Conservation (phyloP, 495 filamentous ascomycete species). For the Aspergillus nanangensis region DNA sequence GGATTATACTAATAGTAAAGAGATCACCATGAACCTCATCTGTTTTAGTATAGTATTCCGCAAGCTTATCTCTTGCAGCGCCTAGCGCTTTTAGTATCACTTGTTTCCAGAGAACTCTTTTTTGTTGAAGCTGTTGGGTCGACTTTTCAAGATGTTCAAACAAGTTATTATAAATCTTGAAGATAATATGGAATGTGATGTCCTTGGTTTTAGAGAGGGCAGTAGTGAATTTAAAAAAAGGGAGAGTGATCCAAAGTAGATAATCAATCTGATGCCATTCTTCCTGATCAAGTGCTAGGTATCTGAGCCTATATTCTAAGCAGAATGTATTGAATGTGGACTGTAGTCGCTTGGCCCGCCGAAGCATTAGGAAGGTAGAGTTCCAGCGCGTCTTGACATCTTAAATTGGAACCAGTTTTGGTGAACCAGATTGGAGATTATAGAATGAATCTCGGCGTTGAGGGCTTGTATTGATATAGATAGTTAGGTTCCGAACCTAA, state of each 20-base stretch:
- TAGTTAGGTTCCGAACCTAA: too few relatives aligned
- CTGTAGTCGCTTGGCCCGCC: too few relatives aligned
- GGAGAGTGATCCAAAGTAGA: conserved; percentile 6
- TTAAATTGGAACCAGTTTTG: conserved; percentile 7
- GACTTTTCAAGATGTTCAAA: conserved; percentile 3
- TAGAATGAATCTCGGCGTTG: not conserved
- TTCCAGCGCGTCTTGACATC: too few relatives aligned
- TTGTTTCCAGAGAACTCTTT: conserved; percentile 10
- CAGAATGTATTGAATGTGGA: conserved; percentile 2
- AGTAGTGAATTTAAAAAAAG: conserved; percentile 10
- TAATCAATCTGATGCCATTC: conserved; percentile 9
- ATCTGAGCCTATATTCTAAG: too few relatives aligned
- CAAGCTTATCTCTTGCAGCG: conserved; percentile 8
- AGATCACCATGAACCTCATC: conserved; percentile 8
- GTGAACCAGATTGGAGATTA: not conserved
- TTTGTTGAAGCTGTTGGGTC: conserved; percentile 5
- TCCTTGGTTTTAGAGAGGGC: conserved; percentile 8
- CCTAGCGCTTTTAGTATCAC: conserved; percentile 7
- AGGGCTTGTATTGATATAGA: too few relatives aligned
- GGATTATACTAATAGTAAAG: conserved; percentile 10
- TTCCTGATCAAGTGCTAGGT: not conserved
- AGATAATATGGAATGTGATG: conserved; percentile 7
- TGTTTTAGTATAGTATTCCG: conserved; percentile 8
- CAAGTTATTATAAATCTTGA: too few relatives aligned
- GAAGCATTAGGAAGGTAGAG: too few relatives aligned